Percentiles rank a stretch among this genome's conserved stretches.
Conservation (phyloP, 2,329 filamentous ascomycete genomes). For the Fusarium pilosicola region DNA sequence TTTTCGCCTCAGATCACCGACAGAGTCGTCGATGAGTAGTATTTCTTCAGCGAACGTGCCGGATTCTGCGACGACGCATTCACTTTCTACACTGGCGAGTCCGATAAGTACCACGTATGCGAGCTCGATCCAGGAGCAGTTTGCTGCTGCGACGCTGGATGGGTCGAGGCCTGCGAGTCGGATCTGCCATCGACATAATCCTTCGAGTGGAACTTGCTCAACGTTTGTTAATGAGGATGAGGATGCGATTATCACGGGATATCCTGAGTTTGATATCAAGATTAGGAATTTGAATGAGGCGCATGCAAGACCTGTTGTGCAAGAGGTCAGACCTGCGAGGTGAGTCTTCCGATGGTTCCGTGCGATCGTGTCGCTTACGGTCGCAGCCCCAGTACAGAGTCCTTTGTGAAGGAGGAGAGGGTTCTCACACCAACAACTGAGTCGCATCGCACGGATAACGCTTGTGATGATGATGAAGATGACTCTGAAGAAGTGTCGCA, state of each 20-base stretch:
- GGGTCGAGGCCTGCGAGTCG: conserved; percentile 43
- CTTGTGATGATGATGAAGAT: conserved; percentile 25
- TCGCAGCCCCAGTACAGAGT: conserved; percentile 28
- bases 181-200: conserved; percentile 48
- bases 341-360: not conserved
- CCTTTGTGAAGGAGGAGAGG: conserved; percentile 36
- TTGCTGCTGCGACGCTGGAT: conserved; percentile 41
- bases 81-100: conserved; percentile 49
- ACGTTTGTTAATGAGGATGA: conserved; percentile 53
- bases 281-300: conserved; percentile 31
- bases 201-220: conserved; percentile 51
- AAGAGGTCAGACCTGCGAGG: conserved; percentile 24
- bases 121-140: conserved; percentile 48
- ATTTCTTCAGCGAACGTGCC: conserved; percentile 51
- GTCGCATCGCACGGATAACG: not conserved
- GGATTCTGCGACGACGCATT: conserved; percentile 53
- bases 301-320: not conserved
- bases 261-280: conserved; percentile 43
- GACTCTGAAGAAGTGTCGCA: conserved; percentile 42
- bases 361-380: conserved; percentile 7
- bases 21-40: conserved; percentile 52
- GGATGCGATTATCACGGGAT: conserved; percentile 39
- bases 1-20: conserved; percentile 49
- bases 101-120: conserved; percentile 51
- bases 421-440: conserved; percentile 32